phyloP scores from a whole-genome alignment of 2,329 filamentous ascomycete species.

The Fusarium tuaranense region DNA sequence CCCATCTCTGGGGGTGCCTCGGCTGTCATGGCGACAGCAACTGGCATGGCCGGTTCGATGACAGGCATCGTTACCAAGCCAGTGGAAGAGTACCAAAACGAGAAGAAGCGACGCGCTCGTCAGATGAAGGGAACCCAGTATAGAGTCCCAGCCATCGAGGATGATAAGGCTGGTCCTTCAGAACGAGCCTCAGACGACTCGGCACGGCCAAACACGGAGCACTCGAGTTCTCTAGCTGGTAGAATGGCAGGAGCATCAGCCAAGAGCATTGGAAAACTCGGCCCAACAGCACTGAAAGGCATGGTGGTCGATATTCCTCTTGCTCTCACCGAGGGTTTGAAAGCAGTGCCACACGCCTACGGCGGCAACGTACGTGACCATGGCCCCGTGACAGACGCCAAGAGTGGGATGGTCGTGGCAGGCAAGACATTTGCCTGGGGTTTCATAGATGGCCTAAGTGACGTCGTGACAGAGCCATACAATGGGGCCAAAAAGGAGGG shows the following conservation, averaged over 20 bases:
- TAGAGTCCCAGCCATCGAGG: neutral
- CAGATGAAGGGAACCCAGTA: neutral
- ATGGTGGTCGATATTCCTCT: slow-evolving; percentile 9
- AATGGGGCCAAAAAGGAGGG: slow-evolving; percentile 11
- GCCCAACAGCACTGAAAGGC: neutral
- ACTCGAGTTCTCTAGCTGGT: neutral
- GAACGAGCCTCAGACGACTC: neutral
- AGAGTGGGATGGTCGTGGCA: slow-evolving; percentile 5
- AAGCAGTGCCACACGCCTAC: neutral
- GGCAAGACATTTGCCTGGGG: slow-evolving; percentile 24
- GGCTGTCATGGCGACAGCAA: slow-evolving; percentile 3
- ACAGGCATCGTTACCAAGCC: slow-evolving; percentile 29
- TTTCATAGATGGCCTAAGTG: slow-evolving; percentile 14
- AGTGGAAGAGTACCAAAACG: slow-evolving; percentile 21
- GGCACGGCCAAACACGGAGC: neutral
- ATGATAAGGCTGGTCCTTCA: neutral
- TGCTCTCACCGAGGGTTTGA: slow-evolving; percentile 4
- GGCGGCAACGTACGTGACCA: slow-evolving; percentile 13
- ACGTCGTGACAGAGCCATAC: slow-evolving; percentile 21
- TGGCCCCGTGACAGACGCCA: slow-evolving; percentile 16
- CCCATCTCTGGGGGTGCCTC: slow-evolving; percentile 25
- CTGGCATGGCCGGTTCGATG: slow-evolving; percentile 14
- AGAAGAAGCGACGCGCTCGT: neutral
- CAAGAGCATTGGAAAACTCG: slow-evolving; percentile 2
- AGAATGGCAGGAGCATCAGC: slow-evolving; percentile 14